Base-by-base conservation (phyloP, 768 basidiomycete genomes). In the Punctularia strigosozonata region DNA sequence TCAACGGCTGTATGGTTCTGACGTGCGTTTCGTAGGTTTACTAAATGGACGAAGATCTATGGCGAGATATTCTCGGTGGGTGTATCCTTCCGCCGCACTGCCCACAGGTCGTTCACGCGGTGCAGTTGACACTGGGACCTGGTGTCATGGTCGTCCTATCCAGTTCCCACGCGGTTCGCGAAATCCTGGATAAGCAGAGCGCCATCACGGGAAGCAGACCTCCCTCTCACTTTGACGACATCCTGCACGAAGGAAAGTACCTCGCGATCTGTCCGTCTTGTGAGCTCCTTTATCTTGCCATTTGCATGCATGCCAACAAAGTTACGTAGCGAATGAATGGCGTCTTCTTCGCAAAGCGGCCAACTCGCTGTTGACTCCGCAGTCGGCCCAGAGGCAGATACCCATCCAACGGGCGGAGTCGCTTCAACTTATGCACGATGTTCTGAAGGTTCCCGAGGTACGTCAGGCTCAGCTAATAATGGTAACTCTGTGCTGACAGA, bases 371-470 rank as follows among this genome's bases (percentile, higher is more conserved):
- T 26, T 31, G 41, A 25, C 40, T 49, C 25, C 34, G 55, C 3
- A 57, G 45, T 13, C 45, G 36, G 4, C 37, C 24, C 37, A 34
- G 4, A 42, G 38, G 12, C 52, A 49, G 35, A 41, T 50, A 8
- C 52, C 46, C 6, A 52, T 57, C 17, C 57, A 58, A 32, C 40
- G 38, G 7, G 56, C 53, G 1, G 59, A 60, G 38, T 44, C 56
- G 4, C 44, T 45, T 6, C 59, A 59, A 25, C 51, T 61, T n/a
- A 36, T 55, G 38, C 41, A 51, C 34, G 52, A 59, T 32, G 28
- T 61, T 17, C 45, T 61, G 18, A 41, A 44, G 26, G 39, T 43
- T 32, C 58, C 50, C 34, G 48, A 52, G 46, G 55, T 45, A 48
- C 33, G 50, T 25, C 15, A 30, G 28, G 10, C 10, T 30, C 28